Percentiles rank a stretch among this genome's conserved stretches.
Evolutionary conservation across 495 filamentous ascomycete genomes (phyloP).

Genomic region (Parathielavia hyrcaniae): DNA sequence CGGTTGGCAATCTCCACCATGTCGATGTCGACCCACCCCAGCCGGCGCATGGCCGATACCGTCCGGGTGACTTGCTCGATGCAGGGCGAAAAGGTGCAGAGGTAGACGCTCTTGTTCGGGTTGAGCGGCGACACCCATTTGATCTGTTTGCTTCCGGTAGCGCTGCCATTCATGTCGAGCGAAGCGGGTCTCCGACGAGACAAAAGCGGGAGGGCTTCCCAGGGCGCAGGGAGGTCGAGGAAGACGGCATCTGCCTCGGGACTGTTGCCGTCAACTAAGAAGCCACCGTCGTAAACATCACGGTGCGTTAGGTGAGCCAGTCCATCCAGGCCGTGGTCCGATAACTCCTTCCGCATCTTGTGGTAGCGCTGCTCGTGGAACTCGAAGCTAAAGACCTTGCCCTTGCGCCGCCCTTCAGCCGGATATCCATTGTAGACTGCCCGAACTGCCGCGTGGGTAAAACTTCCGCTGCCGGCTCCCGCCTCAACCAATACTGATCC

Average conservation of each 20-base stretch:
- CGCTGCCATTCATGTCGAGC: constrained; percentile 6
- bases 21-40: constrained; percentile 83
- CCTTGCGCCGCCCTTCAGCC: constrained; percentile 40
- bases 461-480: constrained; percentile 88
- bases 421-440: constrained; percentile 84
- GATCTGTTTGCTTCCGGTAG: constrained; percentile 14
- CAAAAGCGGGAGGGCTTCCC: constrained; percentile 81
- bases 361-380: constrained; percentile 73
- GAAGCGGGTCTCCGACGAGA: constrained; percentile 49
- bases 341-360: constrained; percentile 67
- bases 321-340: constrained; percentile 61
- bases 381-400: constrained; percentile 89
- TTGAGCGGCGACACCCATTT: constrained; percentile 62
- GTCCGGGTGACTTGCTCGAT: constrained; percentile 91
- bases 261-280: constrained; percentile 52
- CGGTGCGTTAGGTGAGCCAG: constrained; percentile 80
- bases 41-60: constrained; percentile 64
- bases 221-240: constrained; percentile 88
- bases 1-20: constrained; percentile 81
- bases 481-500: constrained; percentile 83
- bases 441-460: constrained; percentile 83
- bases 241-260: constrained; percentile 78
- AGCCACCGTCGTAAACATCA: constrained; percentile 86
- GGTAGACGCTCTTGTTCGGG: constrained; percentile 55
- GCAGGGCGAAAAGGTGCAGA: constrained; percentile 94